Evolutionary conservation across 345 rosid genomes (phyloP).

Genomic region (Melastoma malabathricum): DNA sequence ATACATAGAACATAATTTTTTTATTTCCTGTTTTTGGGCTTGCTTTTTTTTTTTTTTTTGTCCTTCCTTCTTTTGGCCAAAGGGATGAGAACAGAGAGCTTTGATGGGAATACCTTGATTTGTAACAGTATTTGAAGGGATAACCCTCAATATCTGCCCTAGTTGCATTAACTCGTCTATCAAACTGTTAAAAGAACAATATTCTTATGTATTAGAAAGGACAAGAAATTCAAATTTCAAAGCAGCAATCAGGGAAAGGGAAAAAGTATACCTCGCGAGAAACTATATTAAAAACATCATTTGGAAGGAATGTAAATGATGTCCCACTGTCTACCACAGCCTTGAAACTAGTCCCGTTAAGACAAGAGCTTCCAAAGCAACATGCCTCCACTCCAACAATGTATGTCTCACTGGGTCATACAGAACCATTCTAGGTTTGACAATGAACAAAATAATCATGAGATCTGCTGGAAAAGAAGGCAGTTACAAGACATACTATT

Average conservation of each 20-base stretch:
- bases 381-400: slow-evolving; percentile 58
- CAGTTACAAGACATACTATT: slow-evolving; percentile 36
- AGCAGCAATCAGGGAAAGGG: not conserved
- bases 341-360: slow-evolving; percentile 37
- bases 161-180: slow-evolving; percentile 42
- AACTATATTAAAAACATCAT: slow-evolving; percentile 32
- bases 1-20: too few species aligned
- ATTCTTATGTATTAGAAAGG: slow-evolving; percentile 6
- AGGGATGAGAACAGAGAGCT: not conserved
- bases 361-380: slow-evolving; percentile 63
- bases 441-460: not conserved
- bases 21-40: too few species aligned
- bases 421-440: not conserved
- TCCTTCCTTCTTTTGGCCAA: too few species aligned
- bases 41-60: too few species aligned
- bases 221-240: not conserved
- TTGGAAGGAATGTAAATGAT: slow-evolving; percentile 74
- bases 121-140: slow-evolving; percentile 72
- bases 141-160: slow-evolving; percentile 28
- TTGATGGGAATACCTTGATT: slow-evolving; percentile 27
- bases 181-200: slow-evolving; percentile 29
- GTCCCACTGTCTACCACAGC: slow-evolving; percentile 73
- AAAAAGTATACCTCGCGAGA: slow-evolving; percentile 38
- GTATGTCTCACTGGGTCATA: slow-evolving; percentile 38
- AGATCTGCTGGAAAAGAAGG: not conserved